These are phyloP conservation scores for Sclerotinia trifoliorum DNA, from an alignment of 2,329 filamentous ascomycete species.

Conservation along the genomic window DNA sequence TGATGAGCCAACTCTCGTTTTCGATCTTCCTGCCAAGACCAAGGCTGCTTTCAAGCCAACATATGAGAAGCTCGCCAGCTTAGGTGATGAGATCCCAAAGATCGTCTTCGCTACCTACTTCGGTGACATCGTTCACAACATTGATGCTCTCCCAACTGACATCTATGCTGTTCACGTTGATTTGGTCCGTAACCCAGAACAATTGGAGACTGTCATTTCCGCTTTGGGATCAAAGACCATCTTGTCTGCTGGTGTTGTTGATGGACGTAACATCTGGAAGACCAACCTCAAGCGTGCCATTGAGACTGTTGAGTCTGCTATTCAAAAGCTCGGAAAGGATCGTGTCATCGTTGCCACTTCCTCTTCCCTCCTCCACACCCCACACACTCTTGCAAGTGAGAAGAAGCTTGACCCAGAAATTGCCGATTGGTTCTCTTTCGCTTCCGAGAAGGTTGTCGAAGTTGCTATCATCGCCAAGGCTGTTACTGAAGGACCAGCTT, in stretches of 20 bases:
- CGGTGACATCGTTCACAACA: constrained; percentile 98
- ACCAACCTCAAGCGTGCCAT: constrained; percentile 97
- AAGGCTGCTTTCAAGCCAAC: constrained; percentile 98
- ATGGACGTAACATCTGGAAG: constrained; percentile 99
- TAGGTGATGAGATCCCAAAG: constrained; percentile 80
- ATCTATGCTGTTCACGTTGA: constrained; percentile 89
- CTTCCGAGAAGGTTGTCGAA: constrained; percentile 88
- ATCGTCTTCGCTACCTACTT: constrained; percentile 96
- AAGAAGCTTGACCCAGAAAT: constrained; percentile 96
- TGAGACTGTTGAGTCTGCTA: constrained; percentile 80
- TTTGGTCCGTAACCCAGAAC: constrained; percentile 96
- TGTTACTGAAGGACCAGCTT: constrained; percentile 84
- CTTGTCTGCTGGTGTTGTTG: constrained; percentile 93
- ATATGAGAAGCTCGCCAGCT: constrained; percentile 81
- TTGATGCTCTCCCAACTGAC: constrained; percentile 78
- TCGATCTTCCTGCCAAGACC: constrained; percentile 83
- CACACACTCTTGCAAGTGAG: constrained; percentile 96
- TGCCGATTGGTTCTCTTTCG: constrained; percentile 98
- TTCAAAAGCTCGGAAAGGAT: constrained; percentile 96
- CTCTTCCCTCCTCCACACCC: constrained; percentile 96
- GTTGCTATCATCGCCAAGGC: constrained; percentile 94
- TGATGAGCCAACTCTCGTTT: constrained; percentile 95
- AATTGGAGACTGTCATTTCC: constrained; percentile 80
- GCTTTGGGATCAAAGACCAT: constrained; percentile 85
- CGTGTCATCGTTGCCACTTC: constrained; percentile 96